Evolutionary conservation across 352 stramenopile species (phyloP).

Genomic region (Pythium graminicola): DNA sequence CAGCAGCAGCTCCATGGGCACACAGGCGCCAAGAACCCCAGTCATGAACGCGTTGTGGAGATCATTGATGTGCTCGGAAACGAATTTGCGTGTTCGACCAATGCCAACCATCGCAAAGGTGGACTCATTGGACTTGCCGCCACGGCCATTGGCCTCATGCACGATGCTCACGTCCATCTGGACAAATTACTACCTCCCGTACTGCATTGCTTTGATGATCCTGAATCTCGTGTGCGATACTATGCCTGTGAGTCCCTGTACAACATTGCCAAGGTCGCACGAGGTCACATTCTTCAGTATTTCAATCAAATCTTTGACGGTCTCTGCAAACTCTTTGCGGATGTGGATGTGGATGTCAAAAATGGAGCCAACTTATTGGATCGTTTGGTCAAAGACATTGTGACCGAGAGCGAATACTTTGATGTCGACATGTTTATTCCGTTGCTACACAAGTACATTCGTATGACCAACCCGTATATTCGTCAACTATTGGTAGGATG

Average conservation of each 20-base stretch:
- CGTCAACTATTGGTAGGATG: constrained; percentile 96
- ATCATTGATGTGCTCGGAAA: constrained; percentile 96
- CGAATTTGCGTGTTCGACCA: constrained; percentile 97
- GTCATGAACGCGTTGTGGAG: constrained; percentile 80
- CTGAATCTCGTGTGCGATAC: constrained; percentile 96
- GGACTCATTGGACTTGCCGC: constrained; percentile 97
- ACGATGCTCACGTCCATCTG: constrained; percentile 88
- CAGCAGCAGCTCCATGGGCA: constrained; percentile 49
- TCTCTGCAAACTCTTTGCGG: constrained; percentile 93
- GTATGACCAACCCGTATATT: constrained; percentile 98
- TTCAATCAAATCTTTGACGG: constrained; percentile 99
- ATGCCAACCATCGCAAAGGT: constrained; percentile 98
- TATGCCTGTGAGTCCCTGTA: constrained; percentile 99
- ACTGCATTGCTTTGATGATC: constrained; percentile 99
- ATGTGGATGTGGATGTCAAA: constrained; percentile 99
- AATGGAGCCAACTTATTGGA: constrained; percentile 91
- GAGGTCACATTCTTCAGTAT: constrained; percentile 93
- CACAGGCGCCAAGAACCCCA: constrained; percentile 33
- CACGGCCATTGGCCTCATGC: constrained; percentile 96
- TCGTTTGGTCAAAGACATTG: constrained; percentile 97
- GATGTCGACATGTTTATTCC: constrained; percentile 99
- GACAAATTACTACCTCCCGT: constrained; percentile 95
- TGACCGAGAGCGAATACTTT: constrained; percentile 97
- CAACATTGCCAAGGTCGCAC: constrained; percentile 98
- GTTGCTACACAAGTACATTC: constrained; percentile 98